phyloP scores from a whole-genome alignment of 2,329 filamentous ascomycete genomes.

The Cryphonectria carpinicola region DNA sequence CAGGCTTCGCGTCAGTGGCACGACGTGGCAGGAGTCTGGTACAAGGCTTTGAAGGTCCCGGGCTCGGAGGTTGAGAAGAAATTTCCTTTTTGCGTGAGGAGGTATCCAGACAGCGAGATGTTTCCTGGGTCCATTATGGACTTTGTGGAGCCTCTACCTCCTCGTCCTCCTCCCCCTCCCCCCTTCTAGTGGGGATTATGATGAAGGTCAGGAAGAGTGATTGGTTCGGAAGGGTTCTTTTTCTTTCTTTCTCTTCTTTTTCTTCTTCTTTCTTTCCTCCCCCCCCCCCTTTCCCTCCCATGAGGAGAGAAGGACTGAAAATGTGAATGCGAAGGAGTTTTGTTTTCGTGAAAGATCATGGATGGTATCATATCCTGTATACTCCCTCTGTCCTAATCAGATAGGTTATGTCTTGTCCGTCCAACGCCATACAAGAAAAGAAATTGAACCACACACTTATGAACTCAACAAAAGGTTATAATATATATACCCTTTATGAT shows the following conservation, averaged over 20 bases:
- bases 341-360: not conserved
- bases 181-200: not conserved
- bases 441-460: not conserved
- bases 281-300: no score
- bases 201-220: not conserved
- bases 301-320: not conserved
- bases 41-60: not conserved
- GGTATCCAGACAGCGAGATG: slow-evolving; percentile 26
- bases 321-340: not conserved
- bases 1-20: not conserved
- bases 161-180: not conserved
- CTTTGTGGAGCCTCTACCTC: slow-evolving; percentile 20
- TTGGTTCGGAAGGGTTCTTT: no score
- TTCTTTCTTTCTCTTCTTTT: no score
- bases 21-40: not conserved
- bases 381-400: not conserved
- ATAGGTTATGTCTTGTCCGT: not conserved
- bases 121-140: slow-evolving; percentile 29
- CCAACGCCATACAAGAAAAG: slow-evolving; percentile 18
- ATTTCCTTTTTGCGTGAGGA: not conserved
- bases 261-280: no score
- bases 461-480: not conserved
- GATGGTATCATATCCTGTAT: slow-evolving; percentile 19
- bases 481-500: not conserved
- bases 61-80: no score